Evolutionary conservation across 257 asterid species (phyloP).

Genomic region (Jacaranda mimosifolia): DNA sequence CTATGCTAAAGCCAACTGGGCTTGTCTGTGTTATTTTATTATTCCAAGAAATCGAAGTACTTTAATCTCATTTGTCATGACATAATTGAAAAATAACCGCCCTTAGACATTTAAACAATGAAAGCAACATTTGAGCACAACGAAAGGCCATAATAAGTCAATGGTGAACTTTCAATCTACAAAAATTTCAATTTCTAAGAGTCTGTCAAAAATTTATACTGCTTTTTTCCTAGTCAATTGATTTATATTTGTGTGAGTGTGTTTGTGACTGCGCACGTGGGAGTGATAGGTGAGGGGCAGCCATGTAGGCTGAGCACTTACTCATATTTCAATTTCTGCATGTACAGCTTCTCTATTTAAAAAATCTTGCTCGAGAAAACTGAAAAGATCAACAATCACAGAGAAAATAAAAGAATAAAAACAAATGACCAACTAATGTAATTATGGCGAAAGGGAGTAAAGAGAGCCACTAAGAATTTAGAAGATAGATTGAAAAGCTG

Average conservation of each 20-base stretch:
- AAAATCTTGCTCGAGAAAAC: slow-evolving; percentile 8
- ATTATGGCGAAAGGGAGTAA: slow-evolving; percentile 19
- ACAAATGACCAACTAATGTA: slow-evolving; percentile 20
- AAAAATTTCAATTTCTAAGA: slow-evolving; percentile 14
- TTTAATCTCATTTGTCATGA: slow-evolving; percentile 10
- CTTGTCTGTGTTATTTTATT: slow-evolving; percentile 28
- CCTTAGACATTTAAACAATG: slow-evolving; percentile 27
- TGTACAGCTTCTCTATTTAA: slow-evolving; percentile 28
- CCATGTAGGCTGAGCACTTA: slow-evolving; percentile 10
- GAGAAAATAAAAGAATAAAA: slow-evolving; percentile 3
- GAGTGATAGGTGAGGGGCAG: slow-evolving; percentile 7
- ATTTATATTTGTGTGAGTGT: neutral
- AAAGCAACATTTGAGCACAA: slow-evolving; percentile 48
- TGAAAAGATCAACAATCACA: slow-evolving; percentile 17
- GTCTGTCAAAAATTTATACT: slow-evolving; percentile 8
- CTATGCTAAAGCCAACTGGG: slow-evolving; percentile 35
- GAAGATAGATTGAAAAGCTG: slow-evolving; percentile 25
- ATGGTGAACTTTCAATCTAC: slow-evolving; percentile 28
- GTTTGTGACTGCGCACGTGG: slow-evolving; percentile 17
- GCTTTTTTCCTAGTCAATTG: slow-evolving; percentile 8
- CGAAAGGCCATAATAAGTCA: slow-evolving; percentile 47
- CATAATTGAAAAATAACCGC: slow-evolving; percentile 12
- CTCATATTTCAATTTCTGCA: slow-evolving; percentile 20
- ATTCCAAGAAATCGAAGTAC: slow-evolving; percentile 18
- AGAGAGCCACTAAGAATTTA: slow-evolving; percentile 30